A percentile compares a stretch with the other conserved stretches of the same genome.
Evolutionary conservation across 2,329 filamentous ascomycete genomes (phyloP).

Genomic region (Ceratocystiopsis brevicomis): DNA sequence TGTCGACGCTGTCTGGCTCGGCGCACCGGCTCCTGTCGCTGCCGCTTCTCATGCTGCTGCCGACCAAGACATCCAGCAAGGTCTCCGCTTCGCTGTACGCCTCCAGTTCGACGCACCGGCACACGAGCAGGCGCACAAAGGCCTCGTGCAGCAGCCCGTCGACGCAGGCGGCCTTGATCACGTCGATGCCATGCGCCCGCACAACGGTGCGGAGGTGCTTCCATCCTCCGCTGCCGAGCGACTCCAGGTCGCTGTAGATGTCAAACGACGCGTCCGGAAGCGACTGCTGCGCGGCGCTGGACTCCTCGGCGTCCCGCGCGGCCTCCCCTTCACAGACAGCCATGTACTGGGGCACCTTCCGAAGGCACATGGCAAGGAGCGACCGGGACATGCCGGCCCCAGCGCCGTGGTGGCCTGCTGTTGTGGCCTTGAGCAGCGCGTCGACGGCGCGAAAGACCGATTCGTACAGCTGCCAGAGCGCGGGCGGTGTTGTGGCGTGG

Average conservation of each 20-base stretch:
- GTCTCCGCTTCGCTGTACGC: conserved; percentile 22
- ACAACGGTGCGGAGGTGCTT: conserved; percentile 25
- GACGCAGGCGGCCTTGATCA: conserved; percentile 22
- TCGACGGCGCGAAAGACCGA: conserved; percentile 26
- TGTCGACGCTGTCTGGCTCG: conserved; percentile 8
- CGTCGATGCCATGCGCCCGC: conserved; percentile 26
- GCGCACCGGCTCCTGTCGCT: too few species aligned
- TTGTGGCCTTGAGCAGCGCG: conserved; percentile 25
- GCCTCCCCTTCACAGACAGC: conserved; percentile 25
- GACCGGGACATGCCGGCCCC: conserved; percentile 14
- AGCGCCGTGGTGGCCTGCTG: conserved; percentile 9
- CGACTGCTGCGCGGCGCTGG: conserved; percentile 18
- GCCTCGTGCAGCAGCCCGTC: conserved; percentile 23
- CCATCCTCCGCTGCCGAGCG: conserved; percentile 25
- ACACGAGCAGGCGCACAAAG: conserved; percentile 22
- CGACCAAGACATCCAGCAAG: conserved; percentile 19
- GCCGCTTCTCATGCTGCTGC: background rate
- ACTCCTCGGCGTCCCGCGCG: conserved; percentile 18
- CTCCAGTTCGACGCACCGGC: conserved; percentile 20
- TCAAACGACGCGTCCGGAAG: conserved; percentile 19
- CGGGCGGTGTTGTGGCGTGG: conserved; percentile 13
- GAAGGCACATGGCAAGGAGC: conserved; percentile 29
- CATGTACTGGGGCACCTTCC: conserved; percentile 28
- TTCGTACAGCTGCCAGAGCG: conserved; percentile 21
- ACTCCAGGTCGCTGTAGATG: conserved; percentile 30